Evolutionary conservation across 163 green algal species (phyloP), one percentile per base, ranked within the genome.

Genomic region (Trebouxia gelatinosa): DNA sequence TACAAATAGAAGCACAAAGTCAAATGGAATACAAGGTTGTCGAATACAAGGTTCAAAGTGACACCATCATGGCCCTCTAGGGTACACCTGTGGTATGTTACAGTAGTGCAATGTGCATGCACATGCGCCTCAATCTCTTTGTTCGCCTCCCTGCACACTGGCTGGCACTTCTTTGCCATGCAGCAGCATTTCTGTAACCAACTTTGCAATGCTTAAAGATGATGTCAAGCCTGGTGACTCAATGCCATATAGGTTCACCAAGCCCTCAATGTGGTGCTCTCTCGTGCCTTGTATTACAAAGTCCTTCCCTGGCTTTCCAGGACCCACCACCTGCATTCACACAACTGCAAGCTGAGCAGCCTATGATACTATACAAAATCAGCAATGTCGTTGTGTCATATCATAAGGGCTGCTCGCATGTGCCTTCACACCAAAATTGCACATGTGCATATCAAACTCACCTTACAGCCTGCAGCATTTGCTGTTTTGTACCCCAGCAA

Each of bases 401-500:
- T 3, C 11, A 67, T 66, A 29, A 17, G n/a, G 67, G 23, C 29
- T 23, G 38, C 13, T 28, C 7, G 32, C 13, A 17, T 1, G 28
- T 43, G 31, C 3, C 31, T 16, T 16, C n/a, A 23, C 38, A n/a
- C n/a, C n/a, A n/a, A n/a, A 62, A 48, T 59, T n/a, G n/a, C n/a
- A 59, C 39, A 35, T 26, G 26, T 13, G 34, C 5, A 59, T 0
- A 71, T 13, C 19, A 23, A 2, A 0, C 78, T 32, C 64, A 96
- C 91, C 88, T 98, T 97, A 83, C 95, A 98, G 87, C 94, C 97
- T 35, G 93, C 94, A 0, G 94, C 91, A 59, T 98, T 98, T 26
- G 87, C 80, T 0, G 85, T 92, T 7, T 92, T 81, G 80, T 96
- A 99, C 0, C 89, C 86, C 54, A 95, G 85, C 43, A 99, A 85